Evolutionary conservation across 352 stramenopile species (phyloP).

Genomic region (Blastocystis sp.): DNA sequence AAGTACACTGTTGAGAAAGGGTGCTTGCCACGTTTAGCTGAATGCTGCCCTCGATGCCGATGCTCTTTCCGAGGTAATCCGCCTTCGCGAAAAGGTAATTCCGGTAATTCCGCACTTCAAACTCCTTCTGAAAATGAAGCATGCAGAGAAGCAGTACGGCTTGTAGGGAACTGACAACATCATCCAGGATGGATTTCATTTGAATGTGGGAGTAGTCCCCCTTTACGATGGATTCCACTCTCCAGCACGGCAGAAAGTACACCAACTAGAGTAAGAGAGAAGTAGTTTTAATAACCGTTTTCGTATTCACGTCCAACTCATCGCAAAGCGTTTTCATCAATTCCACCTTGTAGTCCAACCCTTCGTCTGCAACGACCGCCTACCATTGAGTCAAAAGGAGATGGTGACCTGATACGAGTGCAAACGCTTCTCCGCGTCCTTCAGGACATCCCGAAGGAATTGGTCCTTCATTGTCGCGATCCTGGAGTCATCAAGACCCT

Average conservation of each 20-base stretch:
- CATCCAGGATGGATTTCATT: background rate
- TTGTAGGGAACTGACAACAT: background rate
- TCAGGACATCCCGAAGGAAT: too few species aligned
- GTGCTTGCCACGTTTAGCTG: background rate
- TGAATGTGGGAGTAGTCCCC: background rate
- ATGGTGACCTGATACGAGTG: too few species aligned
- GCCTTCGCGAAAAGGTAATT: conserved; percentile 2
- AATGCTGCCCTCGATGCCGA: background rate
- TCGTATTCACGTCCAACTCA: too few species aligned
- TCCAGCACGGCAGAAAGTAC: background rate
- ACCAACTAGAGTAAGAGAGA: background rate
- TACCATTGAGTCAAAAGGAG: too few species aligned
- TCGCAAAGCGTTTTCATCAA: too few species aligned
- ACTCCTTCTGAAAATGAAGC: conserved; percentile 31
- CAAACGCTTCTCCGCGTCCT: too few species aligned
- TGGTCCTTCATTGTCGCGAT: too few species aligned
- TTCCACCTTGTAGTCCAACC: too few species aligned
- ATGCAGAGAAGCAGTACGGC: background rate
- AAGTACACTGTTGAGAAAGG: background rate
- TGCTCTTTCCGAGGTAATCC: background rate
- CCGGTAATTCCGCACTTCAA: background rate
- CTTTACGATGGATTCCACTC: background rate
- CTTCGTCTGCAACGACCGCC: too few species aligned
- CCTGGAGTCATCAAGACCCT: too few species aligned
- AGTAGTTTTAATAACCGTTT: too few species aligned